Base-by-base conservation (phyloP, 225 moss, liverwort and hornwort species). In the Lunularia cruciata region DNA sequence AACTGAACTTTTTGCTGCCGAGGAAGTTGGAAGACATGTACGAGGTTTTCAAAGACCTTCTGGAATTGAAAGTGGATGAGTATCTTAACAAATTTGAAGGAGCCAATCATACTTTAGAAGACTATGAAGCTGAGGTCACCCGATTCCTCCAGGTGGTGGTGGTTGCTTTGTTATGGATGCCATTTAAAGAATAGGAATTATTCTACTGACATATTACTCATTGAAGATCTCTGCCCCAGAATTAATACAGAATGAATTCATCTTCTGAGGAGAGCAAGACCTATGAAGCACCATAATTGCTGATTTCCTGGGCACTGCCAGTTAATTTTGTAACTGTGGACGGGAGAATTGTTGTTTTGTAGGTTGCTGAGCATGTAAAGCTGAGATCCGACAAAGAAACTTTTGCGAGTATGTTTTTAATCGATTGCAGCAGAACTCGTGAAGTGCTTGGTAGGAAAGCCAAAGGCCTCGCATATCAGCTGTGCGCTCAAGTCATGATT, bases 131-230 rank as follows among this genome's bases (percentile, higher is more conserved):
- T 25, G 85, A 88, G 40, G 79, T 94, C 10, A 54, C 76, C 20
- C 84, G 79, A 11, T 79, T 85, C 0, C 63, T 74, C 22, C 57
- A 85, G 92, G 92, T 90, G n/a, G n/a, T n/a, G n/a, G n/a, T n/a
- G n/a, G n/a, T n/a, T n/a, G n/a, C n/a, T n/a, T n/a, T n/a, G n/a
- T n/a, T n/a, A n/a, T n/a, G n/a, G n/a, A n/a, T n/a, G n/a, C n/a
- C n/a, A n/a, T n/a, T n/a, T n/a, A n/a, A n/a, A n/a, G n/a, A n/a
- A n/a, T n/a, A n/a, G n/a, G n/a, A n/a, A n/a, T n/a, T n/a, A n/a
- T n/a, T n/a, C n/a, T n/a, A n/a, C n/a, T n/a, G n/a, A n/a, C n/a
- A n/a, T n/a, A n/a, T n/a, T n/a, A n/a, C n/a, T n/a, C n/a, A n/a
- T n/a, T n/a, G n/a, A n/a, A n/a, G n/a, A n/a, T n/a, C n/a, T n/a